Conservation (phyloP, 805 yeast genomes). For the Yarrowia alimentaria region DNA sequence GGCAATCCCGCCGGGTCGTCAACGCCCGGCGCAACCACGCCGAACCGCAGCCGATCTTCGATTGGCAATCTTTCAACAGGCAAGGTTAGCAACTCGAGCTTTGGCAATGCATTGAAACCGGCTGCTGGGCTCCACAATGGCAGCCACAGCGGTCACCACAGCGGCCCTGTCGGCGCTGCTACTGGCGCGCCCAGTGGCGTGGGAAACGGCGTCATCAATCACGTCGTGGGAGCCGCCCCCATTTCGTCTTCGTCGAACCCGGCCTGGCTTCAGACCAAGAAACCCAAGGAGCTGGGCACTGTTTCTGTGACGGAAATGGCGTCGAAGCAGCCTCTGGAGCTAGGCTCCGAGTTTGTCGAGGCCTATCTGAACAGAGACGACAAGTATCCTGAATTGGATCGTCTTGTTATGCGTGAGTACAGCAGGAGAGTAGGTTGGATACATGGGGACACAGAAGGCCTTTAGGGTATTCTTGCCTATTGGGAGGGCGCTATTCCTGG, state of each 20-base stretch:
- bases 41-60: slow-evolving; percentile 18
- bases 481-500: no score
- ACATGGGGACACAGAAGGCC: no score
- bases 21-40: slow-evolving; percentile 10
- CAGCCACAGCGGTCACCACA: no score
- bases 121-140: slow-evolving; percentile 6
- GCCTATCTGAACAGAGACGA: slow-evolving; percentile 36
- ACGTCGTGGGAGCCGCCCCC: slow-evolving; percentile 16
- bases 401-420: slow-evolving; percentile 35
- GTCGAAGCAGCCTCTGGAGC: slow-evolving; percentile 32
- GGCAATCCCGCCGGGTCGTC: slow-evolving; percentile 1
- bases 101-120: slow-evolving; percentile 23
- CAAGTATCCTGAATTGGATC: slow-evolving; percentile 41
- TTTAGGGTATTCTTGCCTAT: no score
- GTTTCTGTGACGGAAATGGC: slow-evolving; percentile 21
- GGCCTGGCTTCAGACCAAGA: slow-evolving; percentile 18
- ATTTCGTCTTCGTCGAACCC: slow-evolving; percentile 13
- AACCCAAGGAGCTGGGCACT: slow-evolving; percentile 27
- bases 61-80: slow-evolving; percentile 4
- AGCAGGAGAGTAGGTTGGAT: no score
- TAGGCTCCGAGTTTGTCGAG: slow-evolving; percentile 37
- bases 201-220: slow-evolving; percentile 14
- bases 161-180: neutral
- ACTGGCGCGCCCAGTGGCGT: slow-evolving; percentile 6
- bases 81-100: slow-evolving; percentile 25